Evolutionary conservation across 495 filamentous ascomycete species (phyloP).

Genomic region (Tuber calosporum): DNA sequence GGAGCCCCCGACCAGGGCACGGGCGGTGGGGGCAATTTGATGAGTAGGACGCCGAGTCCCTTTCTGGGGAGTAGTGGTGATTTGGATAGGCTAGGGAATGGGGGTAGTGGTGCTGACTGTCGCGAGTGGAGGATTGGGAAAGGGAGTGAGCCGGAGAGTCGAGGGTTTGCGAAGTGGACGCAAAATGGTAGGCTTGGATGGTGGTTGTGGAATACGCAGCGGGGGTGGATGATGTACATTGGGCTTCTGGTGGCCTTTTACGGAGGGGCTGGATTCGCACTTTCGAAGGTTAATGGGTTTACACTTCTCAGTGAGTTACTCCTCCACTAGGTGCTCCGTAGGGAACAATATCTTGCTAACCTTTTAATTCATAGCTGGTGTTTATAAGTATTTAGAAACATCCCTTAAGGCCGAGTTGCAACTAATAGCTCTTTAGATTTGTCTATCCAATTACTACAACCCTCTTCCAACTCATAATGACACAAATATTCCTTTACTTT

Average conservation of each 20-base stretch:
- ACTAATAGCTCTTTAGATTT: conserved; percentile 41
- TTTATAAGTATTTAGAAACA: conserved; percentile 44
- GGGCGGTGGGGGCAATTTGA: conserved; percentile 12
- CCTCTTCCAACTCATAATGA: conserved; percentile 48
- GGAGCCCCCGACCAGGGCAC: conserved; percentile 14
- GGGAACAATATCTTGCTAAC: conserved; percentile 15
- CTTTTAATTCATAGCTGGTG: conserved; percentile 45
- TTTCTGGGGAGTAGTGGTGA: conserved; percentile 20
- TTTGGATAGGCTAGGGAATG: conserved; percentile 17
- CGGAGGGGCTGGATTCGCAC: conserved; percentile 44
- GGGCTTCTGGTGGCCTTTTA: conserved; percentile 47
- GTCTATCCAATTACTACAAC: conserved; percentile 49
- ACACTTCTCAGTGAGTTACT: conserved; percentile 45
- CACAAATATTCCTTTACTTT: conserved; percentile 46
- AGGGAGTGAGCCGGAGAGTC: conserved; percentile 29
- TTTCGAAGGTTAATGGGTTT: conserved; percentile 49
- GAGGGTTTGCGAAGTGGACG: conserved; percentile 40
- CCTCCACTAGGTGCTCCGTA: neutral
- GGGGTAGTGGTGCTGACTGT: neutral
- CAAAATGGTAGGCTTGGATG: conserved; percentile 46
- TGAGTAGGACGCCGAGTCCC: conserved; percentile 35
- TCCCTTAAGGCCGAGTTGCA: neutral
- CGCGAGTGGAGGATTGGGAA: conserved; percentile 24
- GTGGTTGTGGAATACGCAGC: conserved; percentile 48
- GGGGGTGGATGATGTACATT: conserved; percentile 50